Conservation (phyloP, 345 rosid species). For the Jatropha curcas region DNA sequence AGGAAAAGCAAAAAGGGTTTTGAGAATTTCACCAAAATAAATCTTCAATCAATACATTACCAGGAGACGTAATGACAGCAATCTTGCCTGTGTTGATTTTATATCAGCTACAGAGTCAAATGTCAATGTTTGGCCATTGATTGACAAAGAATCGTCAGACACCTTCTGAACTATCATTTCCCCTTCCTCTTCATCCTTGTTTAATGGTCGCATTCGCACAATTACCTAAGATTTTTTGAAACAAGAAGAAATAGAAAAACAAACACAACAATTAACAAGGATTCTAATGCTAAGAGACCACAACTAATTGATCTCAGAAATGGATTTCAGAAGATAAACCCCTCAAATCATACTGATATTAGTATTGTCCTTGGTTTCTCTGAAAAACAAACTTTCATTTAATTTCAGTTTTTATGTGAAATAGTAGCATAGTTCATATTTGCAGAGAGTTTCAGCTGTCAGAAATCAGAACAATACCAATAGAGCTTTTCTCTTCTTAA, state of each 20-base stretch:
- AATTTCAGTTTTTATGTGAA: background rate
- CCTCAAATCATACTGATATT: background rate
- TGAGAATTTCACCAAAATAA: slow-evolving; percentile 11
- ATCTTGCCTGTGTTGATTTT: slow-evolving; percentile 69
- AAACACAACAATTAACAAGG: background rate
- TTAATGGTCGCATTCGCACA: slow-evolving; percentile 83
- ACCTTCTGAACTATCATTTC: slow-evolving; percentile 65
- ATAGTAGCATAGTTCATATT: too few species aligned
- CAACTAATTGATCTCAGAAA: slow-evolving; percentile 7
- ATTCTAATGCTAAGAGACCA: background rate
- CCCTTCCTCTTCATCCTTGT: slow-evolving; percentile 73
- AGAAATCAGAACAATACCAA: background rate
- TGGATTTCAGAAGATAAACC: background rate
- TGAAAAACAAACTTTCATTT: background rate
- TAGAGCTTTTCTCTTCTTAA: background rate
- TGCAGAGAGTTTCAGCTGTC: background rate
- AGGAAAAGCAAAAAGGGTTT: background rate
- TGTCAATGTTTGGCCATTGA: slow-evolving; percentile 79
- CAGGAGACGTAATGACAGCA: background rate
- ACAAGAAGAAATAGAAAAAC: background rate
- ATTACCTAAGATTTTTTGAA: slow-evolving; percentile 53
- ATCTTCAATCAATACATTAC: background rate
- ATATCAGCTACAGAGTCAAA: slow-evolving; percentile 84
- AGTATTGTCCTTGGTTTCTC: background rate
- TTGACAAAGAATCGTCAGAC: slow-evolving; percentile 56